Conservation (phyloP, 352 stramenopile species). For the Nothophytophthora sp. region DNA sequence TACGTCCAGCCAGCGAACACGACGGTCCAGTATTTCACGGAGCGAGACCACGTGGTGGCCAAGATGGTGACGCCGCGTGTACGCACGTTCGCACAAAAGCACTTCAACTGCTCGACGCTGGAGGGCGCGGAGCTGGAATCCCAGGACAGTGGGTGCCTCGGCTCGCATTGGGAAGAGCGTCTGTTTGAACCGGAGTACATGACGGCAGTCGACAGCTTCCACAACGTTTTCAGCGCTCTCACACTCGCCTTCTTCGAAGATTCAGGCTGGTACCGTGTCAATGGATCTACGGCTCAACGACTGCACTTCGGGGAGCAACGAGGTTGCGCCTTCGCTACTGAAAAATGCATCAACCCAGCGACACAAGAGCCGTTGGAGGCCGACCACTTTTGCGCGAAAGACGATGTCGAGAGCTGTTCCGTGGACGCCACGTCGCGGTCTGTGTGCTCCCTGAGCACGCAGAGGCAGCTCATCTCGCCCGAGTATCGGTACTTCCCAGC, state of each 20-base stretch:
- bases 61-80: slow-evolving; percentile 66
- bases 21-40: slow-evolving; percentile 54
- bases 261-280: slow-evolving; percentile 73
- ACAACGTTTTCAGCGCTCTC: slow-evolving; percentile 58
- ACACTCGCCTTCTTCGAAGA: slow-evolving; percentile 80
- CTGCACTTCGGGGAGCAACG: slow-evolving; percentile 59
- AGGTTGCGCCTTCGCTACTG: slow-evolving; percentile 58
- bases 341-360: slow-evolving; percentile 54
- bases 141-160: slow-evolving; percentile 70
- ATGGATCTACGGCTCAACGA: slow-evolving; percentile 38
- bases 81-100: slow-evolving; percentile 40
- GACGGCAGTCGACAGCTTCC: slow-evolving; percentile 64
- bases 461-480: slow-evolving; percentile 33
- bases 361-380: slow-evolving; percentile 32
- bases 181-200: slow-evolving; percentile 81
- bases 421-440: slow-evolving; percentile 66
- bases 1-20: slow-evolving; percentile 30
- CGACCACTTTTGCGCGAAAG: slow-evolving; percentile 57
- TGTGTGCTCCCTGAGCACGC: slow-evolving; percentile 42
- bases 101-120: slow-evolving; percentile 64
- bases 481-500: slow-evolving; percentile 63
- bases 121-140: slow-evolving; percentile 71
- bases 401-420: slow-evolving; percentile 54
- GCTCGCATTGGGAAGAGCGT: slow-evolving; percentile 80
- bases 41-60: slow-evolving; percentile 47